phyloP scores from a whole-genome alignment of 768 basidiomycete species.

The Hemileccinum impolitum region DNA sequence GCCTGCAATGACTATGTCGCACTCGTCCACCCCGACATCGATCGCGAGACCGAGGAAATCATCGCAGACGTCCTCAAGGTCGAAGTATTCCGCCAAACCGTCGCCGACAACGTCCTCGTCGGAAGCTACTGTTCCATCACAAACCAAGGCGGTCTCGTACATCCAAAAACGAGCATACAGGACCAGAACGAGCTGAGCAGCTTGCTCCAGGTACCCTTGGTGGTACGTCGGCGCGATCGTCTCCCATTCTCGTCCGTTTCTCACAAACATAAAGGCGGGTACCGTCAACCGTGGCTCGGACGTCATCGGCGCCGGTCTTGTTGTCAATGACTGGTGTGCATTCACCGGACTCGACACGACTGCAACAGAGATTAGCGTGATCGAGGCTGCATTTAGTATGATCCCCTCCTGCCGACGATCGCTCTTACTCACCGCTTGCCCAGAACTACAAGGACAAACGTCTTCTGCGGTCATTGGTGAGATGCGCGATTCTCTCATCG shows the following conservation, averaged over 20 bases:
- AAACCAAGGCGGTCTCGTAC: constrained; percentile 96
- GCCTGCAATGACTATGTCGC: constrained; percentile 99
- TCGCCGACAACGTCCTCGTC: constrained; percentile 95
- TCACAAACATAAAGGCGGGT: constrained; percentile 61
- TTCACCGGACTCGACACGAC: constrained; percentile 99
- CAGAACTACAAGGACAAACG: constrained; percentile 84
- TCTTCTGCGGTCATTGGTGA: constrained; percentile 81
- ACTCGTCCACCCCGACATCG: constrained; percentile 96
- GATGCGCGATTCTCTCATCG: constrained; percentile 89
- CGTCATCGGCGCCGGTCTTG: constrained; percentile 94
- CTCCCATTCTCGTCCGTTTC: neutral
- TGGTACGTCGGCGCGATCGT: constrained; percentile 53
- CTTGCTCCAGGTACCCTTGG: constrained; percentile 89
- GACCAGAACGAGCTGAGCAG: constrained; percentile 97
- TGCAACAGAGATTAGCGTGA: constrained; percentile 98
- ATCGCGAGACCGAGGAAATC: constrained; percentile 99
- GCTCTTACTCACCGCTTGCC: constrained; percentile 3
- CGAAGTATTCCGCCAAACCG: constrained; percentile 96
- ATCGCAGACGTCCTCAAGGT: constrained; percentile 99
- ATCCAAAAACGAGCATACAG: constrained; percentile 94
- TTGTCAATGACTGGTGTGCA: constrained; percentile 99
- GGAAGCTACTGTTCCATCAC: constrained; percentile 94
- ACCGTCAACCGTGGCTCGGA: constrained; percentile 99
- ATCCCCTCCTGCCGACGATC: constrained; percentile 17
- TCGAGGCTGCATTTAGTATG: constrained; percentile 96